Evolutionary conservation across 176 grass and related monocot genomes (phyloP).

Genomic region (Rhipidocladum racemiflorum): DNA sequence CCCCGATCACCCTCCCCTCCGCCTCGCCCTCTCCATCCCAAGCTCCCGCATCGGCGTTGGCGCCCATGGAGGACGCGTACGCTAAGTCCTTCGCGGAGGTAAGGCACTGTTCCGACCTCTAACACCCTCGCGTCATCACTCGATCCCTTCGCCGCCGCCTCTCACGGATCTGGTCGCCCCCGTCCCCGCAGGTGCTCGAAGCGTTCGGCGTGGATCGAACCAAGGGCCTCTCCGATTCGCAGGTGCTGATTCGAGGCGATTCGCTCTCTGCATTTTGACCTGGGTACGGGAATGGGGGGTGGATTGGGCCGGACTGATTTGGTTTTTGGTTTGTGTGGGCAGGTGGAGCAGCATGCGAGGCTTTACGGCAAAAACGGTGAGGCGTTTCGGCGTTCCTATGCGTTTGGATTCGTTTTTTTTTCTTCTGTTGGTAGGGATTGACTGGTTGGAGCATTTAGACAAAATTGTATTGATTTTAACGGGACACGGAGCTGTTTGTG

Average conservation of each 20-base stretch:
- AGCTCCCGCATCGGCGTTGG: background rate
- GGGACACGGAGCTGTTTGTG: background rate
- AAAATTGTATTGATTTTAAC: background rate
- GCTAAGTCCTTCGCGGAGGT: constrained; percentile 89
- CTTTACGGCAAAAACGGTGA: constrained; percentile 85
- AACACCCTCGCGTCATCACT: background rate
- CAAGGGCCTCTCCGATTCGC: constrained; percentile 85
- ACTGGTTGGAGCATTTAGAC: background rate
- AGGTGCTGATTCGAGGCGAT: constrained; percentile 46
- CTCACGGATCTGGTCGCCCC: constrained; percentile 48
- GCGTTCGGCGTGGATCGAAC: constrained; percentile 79
- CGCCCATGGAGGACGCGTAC: constrained; percentile 81
- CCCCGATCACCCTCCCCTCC: background rate
- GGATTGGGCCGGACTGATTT: constrained; percentile 17
- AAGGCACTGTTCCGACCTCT: background rate
- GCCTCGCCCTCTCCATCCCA: background rate
- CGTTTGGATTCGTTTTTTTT: background rate
- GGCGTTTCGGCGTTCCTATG: background rate
- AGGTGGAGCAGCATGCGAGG: constrained; percentile 72
- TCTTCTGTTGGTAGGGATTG: background rate
- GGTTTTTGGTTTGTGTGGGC: constrained; percentile 37
- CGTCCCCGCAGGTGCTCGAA: constrained; percentile 64
- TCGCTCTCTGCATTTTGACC: background rate
- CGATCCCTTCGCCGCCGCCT: background rate
- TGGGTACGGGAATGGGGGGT: background rate